Percentiles rank a stretch among this genome's conserved stretches.
phyloP scores from a whole-genome alignment of 1,139 yeast genomes.

The Protomyces lactucae-debilis region DNA sequence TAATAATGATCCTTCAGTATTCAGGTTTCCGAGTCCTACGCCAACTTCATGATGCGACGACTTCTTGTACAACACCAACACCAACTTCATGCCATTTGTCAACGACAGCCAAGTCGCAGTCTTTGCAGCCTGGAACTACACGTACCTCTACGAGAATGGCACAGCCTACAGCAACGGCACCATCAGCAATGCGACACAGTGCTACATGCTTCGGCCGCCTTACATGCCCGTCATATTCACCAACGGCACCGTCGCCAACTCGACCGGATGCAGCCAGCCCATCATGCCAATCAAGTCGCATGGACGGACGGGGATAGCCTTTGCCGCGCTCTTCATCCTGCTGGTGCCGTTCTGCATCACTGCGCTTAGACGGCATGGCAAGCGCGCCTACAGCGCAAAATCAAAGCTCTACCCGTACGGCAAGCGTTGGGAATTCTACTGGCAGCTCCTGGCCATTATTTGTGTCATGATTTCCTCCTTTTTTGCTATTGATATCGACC shows the following conservation, averaged over 20 bases:
- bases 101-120: slow-evolving; percentile 7
- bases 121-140: slow-evolving; percentile 14
- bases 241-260: slow-evolving; percentile 24
- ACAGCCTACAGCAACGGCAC: slow-evolving; percentile 22
- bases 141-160: slow-evolving; percentile 22
- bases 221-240: slow-evolving; percentile 16
- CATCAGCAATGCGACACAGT: slow-evolving; percentile 17
- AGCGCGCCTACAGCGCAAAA: slow-evolving; percentile 18
- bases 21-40: not conserved
- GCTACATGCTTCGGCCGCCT: slow-evolving; percentile 21
- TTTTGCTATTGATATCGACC: slow-evolving; percentile 17
- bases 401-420: slow-evolving; percentile 11
- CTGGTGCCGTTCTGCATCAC: slow-evolving; percentile 9
- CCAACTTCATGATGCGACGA: too few relatives aligned
- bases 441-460: slow-evolving; percentile 16
- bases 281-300: slow-evolving; percentile 21
- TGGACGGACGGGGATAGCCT: slow-evolving; percentile 19
- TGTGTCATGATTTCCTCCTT: slow-evolving; percentile 15
- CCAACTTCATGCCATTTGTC: slow-evolving; percentile 13
- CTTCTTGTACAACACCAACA: too few relatives aligned
- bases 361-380: slow-evolving; percentile 17
- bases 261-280: slow-evolving; percentile 20
- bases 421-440: slow-evolving; percentile 26
- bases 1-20: not conserved
- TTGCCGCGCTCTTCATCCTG: slow-evolving; percentile 16